Percentiles rank a stretch among this genome's conserved stretches.
These are phyloP conservation scores for Leucosporidium scottii DNA, from an alignment of 768 basidiomycete genomes.

Conservation along the genomic window DNA sequence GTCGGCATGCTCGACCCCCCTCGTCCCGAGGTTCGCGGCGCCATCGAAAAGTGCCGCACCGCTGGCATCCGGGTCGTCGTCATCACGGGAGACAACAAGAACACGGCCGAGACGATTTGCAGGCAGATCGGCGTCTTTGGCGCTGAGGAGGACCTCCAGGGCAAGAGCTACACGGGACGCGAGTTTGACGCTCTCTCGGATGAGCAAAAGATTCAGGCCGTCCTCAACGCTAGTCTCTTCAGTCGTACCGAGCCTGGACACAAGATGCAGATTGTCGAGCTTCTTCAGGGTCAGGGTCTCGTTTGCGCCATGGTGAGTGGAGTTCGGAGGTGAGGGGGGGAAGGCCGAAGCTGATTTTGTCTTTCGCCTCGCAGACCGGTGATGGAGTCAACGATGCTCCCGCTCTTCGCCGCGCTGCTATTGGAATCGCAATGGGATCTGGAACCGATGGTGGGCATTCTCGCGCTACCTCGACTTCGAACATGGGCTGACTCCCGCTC, in stretches of 20 bases:
- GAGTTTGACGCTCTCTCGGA: constrained; percentile 76
- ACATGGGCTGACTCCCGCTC: not conserved
- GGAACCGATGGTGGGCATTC: constrained; percentile 64
- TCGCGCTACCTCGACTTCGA: not conserved
- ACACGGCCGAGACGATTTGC: constrained; percentile 95
- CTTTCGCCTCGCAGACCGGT: constrained; percentile 59
- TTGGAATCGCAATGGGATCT: constrained; percentile 98
- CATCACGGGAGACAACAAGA: constrained; percentile 97
- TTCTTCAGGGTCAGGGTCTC: constrained; percentile 80
- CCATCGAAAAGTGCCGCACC: constrained; percentile 80
- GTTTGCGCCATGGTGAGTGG: constrained; percentile 84
- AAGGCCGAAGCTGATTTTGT: not conserved
- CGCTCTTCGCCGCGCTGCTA: constrained; percentile 91
- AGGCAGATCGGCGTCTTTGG: constrained; percentile 90
- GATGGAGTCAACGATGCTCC: constrained; percentile 99
- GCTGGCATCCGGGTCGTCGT: constrained; percentile 95
- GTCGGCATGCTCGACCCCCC: constrained; percentile 98
- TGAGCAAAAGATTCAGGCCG: constrained; percentile 75
- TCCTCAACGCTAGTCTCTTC: constrained; percentile 82
- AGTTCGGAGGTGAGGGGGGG: not conserved
- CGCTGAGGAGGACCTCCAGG: constrained; percentile 76
- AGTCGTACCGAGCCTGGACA: constrained; percentile 89
- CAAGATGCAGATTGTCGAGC: constrained; percentile 88
- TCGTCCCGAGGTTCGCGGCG: constrained; percentile 78
- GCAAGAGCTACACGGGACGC: constrained; percentile 89